These are phyloP conservation scores for Phytophthora sp. DNA, from an alignment of 352 stramenopile genomes.

Conservation along the genomic window DNA sequence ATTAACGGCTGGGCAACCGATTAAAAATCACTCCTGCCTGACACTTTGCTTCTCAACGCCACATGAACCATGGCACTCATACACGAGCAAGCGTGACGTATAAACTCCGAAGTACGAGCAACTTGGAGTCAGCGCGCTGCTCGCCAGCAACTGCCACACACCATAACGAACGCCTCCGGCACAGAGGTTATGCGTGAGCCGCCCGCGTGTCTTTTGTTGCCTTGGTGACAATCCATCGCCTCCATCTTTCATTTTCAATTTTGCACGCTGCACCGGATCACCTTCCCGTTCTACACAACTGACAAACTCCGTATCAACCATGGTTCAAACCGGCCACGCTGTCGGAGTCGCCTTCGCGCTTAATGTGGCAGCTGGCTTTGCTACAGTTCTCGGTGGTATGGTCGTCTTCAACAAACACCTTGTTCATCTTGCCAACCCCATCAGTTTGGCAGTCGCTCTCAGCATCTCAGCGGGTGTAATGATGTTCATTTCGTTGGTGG, in stretches of 20 bases:
- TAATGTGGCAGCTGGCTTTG: constrained; percentile 55
- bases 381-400: constrained; percentile 59
- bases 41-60: too few relatives aligned
- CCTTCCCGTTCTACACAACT: background rate
- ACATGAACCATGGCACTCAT: constrained; percentile 1
- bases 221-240: background rate
- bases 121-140: background rate
- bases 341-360: constrained; percentile 53
- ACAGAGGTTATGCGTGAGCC: background rate
- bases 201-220: background rate
- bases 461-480: constrained; percentile 74
- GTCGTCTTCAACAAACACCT: constrained; percentile 57
- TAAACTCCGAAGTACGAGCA: too few relatives aligned
- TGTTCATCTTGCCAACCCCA: constrained; percentile 58
- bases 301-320: constrained; percentile 5
- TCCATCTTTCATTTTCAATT: constrained; percentile 20
- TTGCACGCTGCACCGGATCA: background rate
- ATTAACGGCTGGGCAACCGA: too few relatives aligned
- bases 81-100: too few relatives aligned
- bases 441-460: constrained; percentile 85
- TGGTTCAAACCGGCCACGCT: constrained; percentile 43
- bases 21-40: constrained; percentile 5
- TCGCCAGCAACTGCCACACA: constrained; percentile 10
- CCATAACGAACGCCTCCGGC: background rate
- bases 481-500: constrained; percentile 82